Evolutionary conservation across 2,329 filamentous ascomycete species (phyloP).

Genomic region (Colletotrichum filicis): DNA sequence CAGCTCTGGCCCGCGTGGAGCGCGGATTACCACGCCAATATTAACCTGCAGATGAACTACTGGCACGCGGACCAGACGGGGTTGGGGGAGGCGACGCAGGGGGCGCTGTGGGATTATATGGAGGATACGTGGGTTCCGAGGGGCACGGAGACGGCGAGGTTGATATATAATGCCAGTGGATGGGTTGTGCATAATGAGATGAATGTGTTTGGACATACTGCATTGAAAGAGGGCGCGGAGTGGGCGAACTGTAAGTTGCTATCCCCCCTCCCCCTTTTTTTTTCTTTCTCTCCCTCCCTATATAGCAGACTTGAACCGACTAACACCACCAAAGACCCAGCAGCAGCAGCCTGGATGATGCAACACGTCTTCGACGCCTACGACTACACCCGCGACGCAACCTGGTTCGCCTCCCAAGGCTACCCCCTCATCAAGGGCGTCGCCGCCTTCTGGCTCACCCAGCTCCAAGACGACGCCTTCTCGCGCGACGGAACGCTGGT

Average conservation of each 20-base stretch:
- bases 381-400: constrained; percentile 59
- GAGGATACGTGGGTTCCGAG: constrained; percentile 62
- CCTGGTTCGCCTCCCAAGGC: constrained; percentile 58
- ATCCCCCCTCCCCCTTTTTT: no score
- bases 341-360: constrained; percentile 68
- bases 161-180: constrained; percentile 64
- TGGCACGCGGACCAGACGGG: constrained; percentile 66
- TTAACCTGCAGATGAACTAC: constrained; percentile 72
- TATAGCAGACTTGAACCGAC: constrained; percentile 25
- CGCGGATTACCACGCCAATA: constrained; percentile 67
- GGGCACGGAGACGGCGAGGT: constrained; percentile 61
- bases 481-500: constrained; percentile 63
- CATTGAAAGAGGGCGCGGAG: constrained; percentile 42
- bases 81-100: constrained; percentile 55
- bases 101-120: constrained; percentile 64
- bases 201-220: constrained; percentile 69
- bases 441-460: constrained; percentile 65
- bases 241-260: constrained; percentile 46
- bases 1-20: constrained; percentile 53
- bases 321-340: constrained; percentile 50
- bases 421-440: constrained; percentile 66
- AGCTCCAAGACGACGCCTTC: constrained; percentile 61
- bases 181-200: constrained; percentile 69
- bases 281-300: neutral
- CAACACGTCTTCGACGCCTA: constrained; percentile 69